Base-by-base conservation (phyloP, 108 stramenopile genomes). In the Skeletonema potamos region DNA sequence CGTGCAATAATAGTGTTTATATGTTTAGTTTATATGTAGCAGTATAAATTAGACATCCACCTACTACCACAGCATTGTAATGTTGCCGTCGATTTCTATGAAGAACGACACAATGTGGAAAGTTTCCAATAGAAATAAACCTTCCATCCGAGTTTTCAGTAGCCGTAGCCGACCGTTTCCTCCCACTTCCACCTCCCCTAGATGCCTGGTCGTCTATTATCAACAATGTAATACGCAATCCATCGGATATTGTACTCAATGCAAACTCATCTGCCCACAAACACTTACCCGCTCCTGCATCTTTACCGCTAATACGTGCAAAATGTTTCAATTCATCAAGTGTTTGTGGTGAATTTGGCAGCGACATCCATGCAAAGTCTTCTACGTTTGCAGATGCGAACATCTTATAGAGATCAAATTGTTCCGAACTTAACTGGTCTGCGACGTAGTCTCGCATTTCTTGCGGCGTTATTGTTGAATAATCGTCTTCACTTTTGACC, bases 231-330 rank as follows among this genome's bases (percentile, higher is more conserved):
- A 79, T 29, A 34, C 29, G 54, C 51, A 70, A 64, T n/a, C 74
- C 68, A 54, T 79, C 74, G 1, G 78, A 74, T 30, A 79, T 46
- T 32, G 59, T 62, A 18, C 78, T 73, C 69, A 79, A 56, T 44
- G 78, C 67, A 57, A 70, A 75, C 36, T 79, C 73, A 54, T 79
- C 78, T 1, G 74, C 78, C 73, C 73, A 79, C 2, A 79, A 27
- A 62, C 78, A 79, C 11, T 75, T 70, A 3, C 74, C 78, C 6
- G 78, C 70, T 20, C 73, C 77, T 15, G 27, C 51, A 11, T 66
- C 9, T 43, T 58, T 67, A 3, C 78, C 78, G 46, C 67, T 74
- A 22, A 36, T 43, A 22, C 51, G 54, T 2, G 78, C 78, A 44
- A 70, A 79, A 2, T 58, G 27, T 43, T 56, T n/a, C 17, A 79